A percentile compares a stretch with the other conserved stretches of the same genome.
Evolutionary conservation across 2,329 filamentous ascomycete species (phyloP).

Genomic region (Colletotrichum musae): DNA sequence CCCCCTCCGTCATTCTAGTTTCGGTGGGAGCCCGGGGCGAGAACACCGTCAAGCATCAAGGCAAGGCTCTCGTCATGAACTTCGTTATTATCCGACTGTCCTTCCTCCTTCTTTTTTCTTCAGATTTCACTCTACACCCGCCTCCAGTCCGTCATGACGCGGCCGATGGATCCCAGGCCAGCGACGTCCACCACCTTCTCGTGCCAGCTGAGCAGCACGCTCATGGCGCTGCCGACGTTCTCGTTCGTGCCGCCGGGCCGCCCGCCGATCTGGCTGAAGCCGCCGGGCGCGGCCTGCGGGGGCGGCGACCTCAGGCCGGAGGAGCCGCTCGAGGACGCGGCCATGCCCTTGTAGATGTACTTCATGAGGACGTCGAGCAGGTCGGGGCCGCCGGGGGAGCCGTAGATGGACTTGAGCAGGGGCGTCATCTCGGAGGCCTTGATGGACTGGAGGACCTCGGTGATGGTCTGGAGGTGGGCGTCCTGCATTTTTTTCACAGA

Average conservation of each 20-base stretch:
- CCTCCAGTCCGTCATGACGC: constrained; percentile 96
- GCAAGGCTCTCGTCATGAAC: constrained; percentile 30
- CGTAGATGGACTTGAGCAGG: constrained; percentile 86
- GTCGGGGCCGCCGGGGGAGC: constrained; percentile 84
- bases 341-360: constrained; percentile 97
- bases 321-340: constrained; percentile 56
- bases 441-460: constrained; percentile 95
- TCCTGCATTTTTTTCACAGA: constrained; percentile 68
- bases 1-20: constrained; percentile 23
- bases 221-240: constrained; percentile 91
- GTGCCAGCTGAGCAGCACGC: constrained; percentile 97
- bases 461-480: constrained; percentile 86
- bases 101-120: background rate
- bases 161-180: constrained; percentile 89
- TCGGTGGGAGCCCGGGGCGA: background rate
- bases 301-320: constrained; percentile 63
- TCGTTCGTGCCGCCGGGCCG: constrained; percentile 69
- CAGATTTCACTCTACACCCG: constrained; percentile 73
- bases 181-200: constrained; percentile 98
- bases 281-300: constrained; percentile 76
- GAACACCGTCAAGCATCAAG: background rate
- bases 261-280: constrained; percentile 82
- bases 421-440: constrained; percentile 96
- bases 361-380: constrained; percentile 96
- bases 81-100: constrained; percentile 24